phyloP scores from a whole-genome alignment of 495 filamentous ascomycete genomes.

The Lentithecium fluviatile region DNA sequence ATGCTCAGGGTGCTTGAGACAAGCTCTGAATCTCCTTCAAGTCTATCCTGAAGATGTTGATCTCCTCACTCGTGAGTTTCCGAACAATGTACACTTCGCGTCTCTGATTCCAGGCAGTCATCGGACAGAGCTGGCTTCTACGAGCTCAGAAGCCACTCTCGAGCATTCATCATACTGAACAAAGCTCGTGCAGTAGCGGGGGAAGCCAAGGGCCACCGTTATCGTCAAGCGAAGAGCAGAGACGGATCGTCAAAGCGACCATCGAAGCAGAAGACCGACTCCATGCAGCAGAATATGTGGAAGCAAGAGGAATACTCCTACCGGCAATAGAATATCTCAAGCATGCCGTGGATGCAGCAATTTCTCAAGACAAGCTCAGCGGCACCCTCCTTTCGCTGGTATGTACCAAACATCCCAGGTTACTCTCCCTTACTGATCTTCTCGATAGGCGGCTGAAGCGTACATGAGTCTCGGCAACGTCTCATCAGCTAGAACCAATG shows the following conservation, averaged over 20 bases:
- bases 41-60: constrained; percentile 46
- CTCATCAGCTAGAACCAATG: constrained; percentile 45
- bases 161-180: constrained; percentile 50
- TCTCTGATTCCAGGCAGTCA: constrained; percentile 36
- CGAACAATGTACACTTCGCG: no score
- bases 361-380: constrained; percentile 40
- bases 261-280: constrained; percentile 44
- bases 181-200: constrained; percentile 41
- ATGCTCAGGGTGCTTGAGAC: no score
- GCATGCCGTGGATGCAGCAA: constrained; percentile 46
- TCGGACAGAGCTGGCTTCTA: constrained; percentile 52
- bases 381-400: constrained; percentile 49
- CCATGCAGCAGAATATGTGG: constrained; percentile 50
- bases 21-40: no score
- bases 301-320: constrained; percentile 49
- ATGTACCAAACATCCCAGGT: constrained; percentile 19
- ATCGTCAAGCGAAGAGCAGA: constrained; percentile 33
- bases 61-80: constrained; percentile 46
- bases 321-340: constrained; percentile 52
- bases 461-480: constrained; percentile 56
- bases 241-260: constrained; percentile 17
- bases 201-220: constrained; percentile 25
- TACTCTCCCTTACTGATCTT: not conserved
- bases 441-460: constrained; percentile 50
- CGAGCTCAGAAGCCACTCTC: constrained; percentile 51